Percentiles rank a stretch among this genome's conserved stretches.
Evolutionary conservation across 1,284 basidiomycete genomes (phyloP).

Genomic region (Amylostereum areolatum): DNA sequence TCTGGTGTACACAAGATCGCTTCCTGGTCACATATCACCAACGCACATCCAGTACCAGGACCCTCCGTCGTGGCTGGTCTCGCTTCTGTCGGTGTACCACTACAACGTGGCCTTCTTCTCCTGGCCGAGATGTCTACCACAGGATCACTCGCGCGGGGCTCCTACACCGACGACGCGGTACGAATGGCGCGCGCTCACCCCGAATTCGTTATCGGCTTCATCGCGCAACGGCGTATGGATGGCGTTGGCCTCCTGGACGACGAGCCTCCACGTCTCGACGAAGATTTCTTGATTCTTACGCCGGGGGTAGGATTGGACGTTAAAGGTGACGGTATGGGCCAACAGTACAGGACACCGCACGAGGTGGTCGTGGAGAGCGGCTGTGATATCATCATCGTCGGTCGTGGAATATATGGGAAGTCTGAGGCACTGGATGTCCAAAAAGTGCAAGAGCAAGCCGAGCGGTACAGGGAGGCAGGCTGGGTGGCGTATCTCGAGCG

Average conservation of each 20-base stretch:
- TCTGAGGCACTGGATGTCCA: slow-evolving; percentile 54
- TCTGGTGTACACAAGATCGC: slow-evolving; percentile 92
- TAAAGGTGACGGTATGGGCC: slow-evolving; percentile 87
- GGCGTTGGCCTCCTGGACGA: slow-evolving; percentile 39
- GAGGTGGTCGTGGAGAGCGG: slow-evolving; percentile 82
- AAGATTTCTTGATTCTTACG: slow-evolving; percentile 90
- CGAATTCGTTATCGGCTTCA: slow-evolving; percentile 94
- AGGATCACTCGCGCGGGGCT: slow-evolving; percentile 79
- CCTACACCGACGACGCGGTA: slow-evolving; percentile 84
- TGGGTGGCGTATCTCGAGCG: slow-evolving; percentile 84
- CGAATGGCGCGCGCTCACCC: slow-evolving; percentile 76
- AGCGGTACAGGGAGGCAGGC: slow-evolving; percentile 80
- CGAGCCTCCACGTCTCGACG: slow-evolving; percentile 26
- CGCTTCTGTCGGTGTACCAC: slow-evolving; percentile 77
- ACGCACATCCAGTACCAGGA: slow-evolving; percentile 93
- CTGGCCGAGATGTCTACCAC: slow-evolving; percentile 96
- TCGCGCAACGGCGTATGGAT: slow-evolving; percentile 85
- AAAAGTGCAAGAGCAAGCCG: slow-evolving; percentile 65
- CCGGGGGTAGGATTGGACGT: slow-evolving; percentile 89
- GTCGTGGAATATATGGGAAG: slow-evolving; percentile 89
- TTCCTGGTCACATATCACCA: slow-evolving; percentile 95
- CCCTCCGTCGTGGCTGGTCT: slow-evolving; percentile 91
- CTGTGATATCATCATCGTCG: slow-evolving; percentile 98
- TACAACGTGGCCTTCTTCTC: slow-evolving; percentile 83
- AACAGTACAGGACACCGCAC: slow-evolving; percentile 92